phyloP scores from a whole-genome alignment of 495 filamentous ascomycete genomes.

The Hypoxylon fuscum region DNA sequence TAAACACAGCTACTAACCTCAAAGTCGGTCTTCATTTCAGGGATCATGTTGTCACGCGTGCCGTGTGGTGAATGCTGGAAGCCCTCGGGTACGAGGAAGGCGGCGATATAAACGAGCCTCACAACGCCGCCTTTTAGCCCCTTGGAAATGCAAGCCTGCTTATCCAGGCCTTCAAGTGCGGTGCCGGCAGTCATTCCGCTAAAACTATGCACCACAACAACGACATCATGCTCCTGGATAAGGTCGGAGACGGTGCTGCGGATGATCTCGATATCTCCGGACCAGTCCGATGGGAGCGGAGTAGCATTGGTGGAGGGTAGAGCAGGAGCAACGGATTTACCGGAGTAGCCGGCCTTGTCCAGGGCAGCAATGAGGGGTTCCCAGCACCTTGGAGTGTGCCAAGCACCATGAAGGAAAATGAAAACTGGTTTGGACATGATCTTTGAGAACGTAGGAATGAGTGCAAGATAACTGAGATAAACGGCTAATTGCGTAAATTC shows the following conservation, averaged over 20 bases:
- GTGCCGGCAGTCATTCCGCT: slow-evolving; percentile 33
- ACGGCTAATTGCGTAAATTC: too few relatives aligned
- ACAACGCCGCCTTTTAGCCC: slow-evolving; percentile 46
- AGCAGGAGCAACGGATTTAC: slow-evolving; percentile 37
- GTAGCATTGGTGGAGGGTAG: slow-evolving; percentile 56
- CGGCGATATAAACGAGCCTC: slow-evolving; percentile 26
- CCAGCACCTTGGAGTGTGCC: slow-evolving; percentile 50
- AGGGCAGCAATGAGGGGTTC: slow-evolving; percentile 47
- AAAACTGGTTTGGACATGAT: slow-evolving; percentile 51
- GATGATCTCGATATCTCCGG: slow-evolving; percentile 41
- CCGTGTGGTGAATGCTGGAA: slow-evolving; percentile 41
- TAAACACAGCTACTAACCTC: too few relatives aligned
- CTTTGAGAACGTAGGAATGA: not conserved
- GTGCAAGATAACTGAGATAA: not conserved
- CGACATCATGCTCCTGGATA: slow-evolving; percentile 46
- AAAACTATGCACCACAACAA: slow-evolving; percentile 55
- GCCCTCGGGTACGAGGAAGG: slow-evolving; percentile 40
- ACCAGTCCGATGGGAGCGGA: slow-evolving; percentile 49
- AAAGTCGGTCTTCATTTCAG: slow-evolving; percentile 48
- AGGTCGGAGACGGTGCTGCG: slow-evolving; percentile 34
- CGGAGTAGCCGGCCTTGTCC: slow-evolving; percentile 44
- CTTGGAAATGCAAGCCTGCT: slow-evolving; percentile 44
- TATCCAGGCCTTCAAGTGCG: slow-evolving; percentile 26
- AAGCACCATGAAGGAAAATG: slow-evolving; percentile 61
- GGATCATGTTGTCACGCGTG: slow-evolving; percentile 45